phyloP scores from a whole-genome alignment of 257 asterid species.

The Catharanthus roseus region DNA sequence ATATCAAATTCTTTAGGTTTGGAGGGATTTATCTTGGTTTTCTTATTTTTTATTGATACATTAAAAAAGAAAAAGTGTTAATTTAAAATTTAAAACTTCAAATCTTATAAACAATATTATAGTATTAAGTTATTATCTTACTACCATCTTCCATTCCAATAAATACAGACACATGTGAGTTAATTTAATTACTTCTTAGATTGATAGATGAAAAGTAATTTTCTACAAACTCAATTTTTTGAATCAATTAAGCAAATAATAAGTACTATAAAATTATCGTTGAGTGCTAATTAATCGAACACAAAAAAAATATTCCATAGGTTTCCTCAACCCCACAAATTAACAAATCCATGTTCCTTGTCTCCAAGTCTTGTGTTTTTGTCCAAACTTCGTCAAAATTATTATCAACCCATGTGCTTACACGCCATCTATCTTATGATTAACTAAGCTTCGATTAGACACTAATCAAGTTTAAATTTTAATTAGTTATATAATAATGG shows the following conservation, averaged over 20 bases:
- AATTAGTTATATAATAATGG: neutral
- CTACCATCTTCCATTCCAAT: neutral
- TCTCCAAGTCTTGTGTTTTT: conserved; percentile 5
- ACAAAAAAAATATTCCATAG: neutral
- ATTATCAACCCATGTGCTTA: conserved; percentile 20
- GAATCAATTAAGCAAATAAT: neutral
- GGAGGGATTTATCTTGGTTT: too few species aligned
- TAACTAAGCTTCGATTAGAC: neutral
- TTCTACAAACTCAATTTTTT: neutral
- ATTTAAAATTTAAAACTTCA: too few species aligned
- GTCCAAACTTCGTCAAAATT: conserved; percentile 7
- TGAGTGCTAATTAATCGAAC: neutral
- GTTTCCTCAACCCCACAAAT: conserved; percentile 10
- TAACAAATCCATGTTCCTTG: conserved; percentile 11
- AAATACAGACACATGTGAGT: neutral
- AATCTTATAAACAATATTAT: too few species aligned
- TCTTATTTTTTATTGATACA: too few species aligned
- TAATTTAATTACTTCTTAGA: neutral
- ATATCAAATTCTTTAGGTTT: too few species aligned
- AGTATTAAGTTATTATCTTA: too few species aligned
- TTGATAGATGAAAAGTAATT: too few species aligned
- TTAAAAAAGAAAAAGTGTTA: too few species aligned
- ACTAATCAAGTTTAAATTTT: neutral
- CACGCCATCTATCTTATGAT: conserved; percentile 6
- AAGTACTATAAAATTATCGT: neutral